phyloP scores from a whole-genome alignment of 2,329 filamentous ascomycete species.

The Leptographium galeiforme region DNA sequence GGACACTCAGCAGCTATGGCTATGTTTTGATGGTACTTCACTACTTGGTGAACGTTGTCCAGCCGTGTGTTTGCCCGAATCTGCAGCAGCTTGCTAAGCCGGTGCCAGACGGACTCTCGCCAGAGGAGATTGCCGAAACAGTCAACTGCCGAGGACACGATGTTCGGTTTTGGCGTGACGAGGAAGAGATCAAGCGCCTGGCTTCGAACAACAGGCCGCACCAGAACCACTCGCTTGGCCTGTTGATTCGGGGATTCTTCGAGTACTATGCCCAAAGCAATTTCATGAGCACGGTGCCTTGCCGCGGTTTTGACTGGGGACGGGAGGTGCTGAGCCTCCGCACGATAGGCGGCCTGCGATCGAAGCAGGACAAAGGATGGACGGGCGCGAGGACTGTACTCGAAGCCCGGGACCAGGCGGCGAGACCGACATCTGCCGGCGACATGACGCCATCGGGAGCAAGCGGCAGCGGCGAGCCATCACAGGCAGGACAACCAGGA shows the following conservation, averaged over 20 bases:
- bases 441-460: neutral
- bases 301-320: slow-evolving; percentile 64
- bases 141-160: slow-evolving; percentile 48
- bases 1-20: slow-evolving; percentile 78
- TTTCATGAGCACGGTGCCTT: slow-evolving; percentile 33
- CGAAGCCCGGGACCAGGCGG: slow-evolving; percentile 29
- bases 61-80: slow-evolving; percentile 74
- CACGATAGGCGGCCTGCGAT: slow-evolving; percentile 52
- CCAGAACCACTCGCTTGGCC: slow-evolving; percentile 59
- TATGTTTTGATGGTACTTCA: slow-evolving; percentile 89
- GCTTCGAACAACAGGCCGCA: slow-evolving; percentile 47
- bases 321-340: slow-evolving; percentile 68
- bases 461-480: neutral
- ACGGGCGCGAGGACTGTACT: slow-evolving; percentile 63
- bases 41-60: slow-evolving; percentile 70
- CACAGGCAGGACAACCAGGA: neutral
- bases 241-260: slow-evolving; percentile 71
- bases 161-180: slow-evolving; percentile 67
- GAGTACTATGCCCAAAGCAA: slow-evolving; percentile 63
- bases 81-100: slow-evolving; percentile 48
- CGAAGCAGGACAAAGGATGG: slow-evolving; percentile 74
- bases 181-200: slow-evolving; percentile 51
- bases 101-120: slow-evolving; percentile 23
- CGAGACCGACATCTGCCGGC: slow-evolving; percentile 11
- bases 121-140: slow-evolving; percentile 24